Conservation (phyloP, 495 filamentous ascomycete species). For the Aspergillus olivimuriae region DNA sequence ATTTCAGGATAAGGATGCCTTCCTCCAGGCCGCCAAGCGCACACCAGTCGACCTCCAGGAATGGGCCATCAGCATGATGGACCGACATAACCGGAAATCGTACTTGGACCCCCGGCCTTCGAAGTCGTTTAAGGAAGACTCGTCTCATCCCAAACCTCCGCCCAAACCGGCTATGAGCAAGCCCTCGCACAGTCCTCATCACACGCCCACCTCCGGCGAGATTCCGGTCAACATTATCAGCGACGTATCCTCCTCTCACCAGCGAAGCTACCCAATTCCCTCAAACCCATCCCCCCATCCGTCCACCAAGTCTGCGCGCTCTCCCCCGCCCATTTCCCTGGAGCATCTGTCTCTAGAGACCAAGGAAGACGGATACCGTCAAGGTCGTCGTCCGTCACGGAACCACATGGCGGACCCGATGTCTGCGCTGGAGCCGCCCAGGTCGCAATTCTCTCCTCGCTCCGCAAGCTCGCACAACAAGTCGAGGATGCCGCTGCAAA, state of each 20-base stretch:
- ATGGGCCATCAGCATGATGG: constrained; percentile 89
- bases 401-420: constrained; percentile 29
- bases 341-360: constrained; percentile 37
- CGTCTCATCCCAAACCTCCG: constrained; percentile 11
- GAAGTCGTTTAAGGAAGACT: constrained; percentile 36
- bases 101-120: constrained; percentile 64
- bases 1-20: constrained; percentile 74
- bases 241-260: constrained; percentile 23
- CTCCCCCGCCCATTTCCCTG: constrained; percentile 30
- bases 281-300: constrained; percentile 26
- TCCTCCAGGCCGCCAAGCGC: constrained; percentile 89
- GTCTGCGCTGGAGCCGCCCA: constrained; percentile 32
- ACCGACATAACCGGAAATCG: constrained; percentile 83
- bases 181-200: constrained; percentile 45
- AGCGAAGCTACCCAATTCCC: constrained; percentile 21
- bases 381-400: constrained; percentile 33
- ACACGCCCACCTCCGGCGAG: constrained; percentile 59
- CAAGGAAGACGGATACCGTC: constrained; percentile 29
- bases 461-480: constrained; percentile 35
- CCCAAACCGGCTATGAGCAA: constrained; percentile 25
- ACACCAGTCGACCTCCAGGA: constrained; percentile 85
- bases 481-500: constrained; percentile 31
- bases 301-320: constrained; percentile 21
- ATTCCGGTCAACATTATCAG: constrained; percentile 56
- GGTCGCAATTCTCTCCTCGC: constrained; percentile 28